Evolutionary conservation across 768 basidiomycete genomes (phyloP).

Genomic region (Suillus variegatus): DNA sequence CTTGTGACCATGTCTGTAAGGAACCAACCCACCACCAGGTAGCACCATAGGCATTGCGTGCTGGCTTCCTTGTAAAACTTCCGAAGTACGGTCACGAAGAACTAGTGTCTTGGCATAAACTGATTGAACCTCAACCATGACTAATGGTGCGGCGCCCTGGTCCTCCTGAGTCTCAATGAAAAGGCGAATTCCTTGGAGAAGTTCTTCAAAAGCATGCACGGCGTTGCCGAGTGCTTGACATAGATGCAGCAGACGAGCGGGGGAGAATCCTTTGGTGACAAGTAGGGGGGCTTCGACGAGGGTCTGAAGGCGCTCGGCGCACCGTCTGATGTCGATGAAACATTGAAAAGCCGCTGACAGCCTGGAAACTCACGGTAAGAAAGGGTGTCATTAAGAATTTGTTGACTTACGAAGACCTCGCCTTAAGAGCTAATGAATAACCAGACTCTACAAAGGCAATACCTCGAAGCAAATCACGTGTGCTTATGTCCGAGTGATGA

Average conservation of each 20-base stretch:
- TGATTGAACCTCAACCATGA: conserved; percentile 30
- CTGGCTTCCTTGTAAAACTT: conserved; percentile 23
- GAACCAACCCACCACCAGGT: conserved; percentile 34
- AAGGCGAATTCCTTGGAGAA: conserved; percentile 32
- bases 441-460: conserved; percentile 77
- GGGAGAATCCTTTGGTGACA: conserved; percentile 8
- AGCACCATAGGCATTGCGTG: conserved; percentile 32
- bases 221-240: conserved; percentile 17
- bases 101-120: conserved; percentile 24
- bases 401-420: conserved; percentile 62
- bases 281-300: conserved; percentile 24
- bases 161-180: conserved; percentile 35
- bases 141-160: conserved; percentile 16
- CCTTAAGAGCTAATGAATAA: conserved; percentile 64
- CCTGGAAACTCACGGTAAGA: conserved; percentile 19
- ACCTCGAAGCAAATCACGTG: conserved; percentile 85
- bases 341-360: conserved; percentile 22
- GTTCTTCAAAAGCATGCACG: conserved; percentile 39
- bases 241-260: conserved; percentile 14
- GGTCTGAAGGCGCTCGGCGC: conserved; percentile 19
- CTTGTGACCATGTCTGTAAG: neutral
- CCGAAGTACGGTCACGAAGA: conserved; percentile 31
- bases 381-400: conserved; percentile 3
- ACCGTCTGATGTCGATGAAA: conserved; percentile 17
- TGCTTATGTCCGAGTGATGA: conserved; percentile 82